Evolutionary conservation across 345 rosid species (phyloP).

Genomic region (Dovyalis caffra): DNA sequence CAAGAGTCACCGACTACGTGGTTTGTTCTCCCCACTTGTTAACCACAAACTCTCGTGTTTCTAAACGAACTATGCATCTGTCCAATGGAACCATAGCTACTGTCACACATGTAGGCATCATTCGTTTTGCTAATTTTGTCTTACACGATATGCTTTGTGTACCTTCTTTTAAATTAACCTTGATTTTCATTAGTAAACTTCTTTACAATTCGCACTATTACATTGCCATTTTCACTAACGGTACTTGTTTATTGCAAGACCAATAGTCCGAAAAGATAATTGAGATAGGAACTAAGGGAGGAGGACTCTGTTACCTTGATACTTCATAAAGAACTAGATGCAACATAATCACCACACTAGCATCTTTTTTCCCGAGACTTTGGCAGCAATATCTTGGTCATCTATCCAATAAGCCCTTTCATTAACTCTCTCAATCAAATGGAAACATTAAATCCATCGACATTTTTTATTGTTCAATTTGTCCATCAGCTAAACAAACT

Average conservation of each 20-base stretch:
- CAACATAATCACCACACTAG: background rate
- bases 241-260: no score
- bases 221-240: background rate
- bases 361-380: background rate
- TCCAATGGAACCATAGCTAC: background rate
- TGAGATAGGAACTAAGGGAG: background rate
- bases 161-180: background rate
- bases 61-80: background rate
- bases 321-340: background rate
- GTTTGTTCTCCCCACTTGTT: no score
- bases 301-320: background rate
- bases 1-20: no score
- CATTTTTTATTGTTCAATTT: background rate
- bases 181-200: background rate
- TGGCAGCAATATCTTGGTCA: conserved; percentile 2
- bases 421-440: background rate
- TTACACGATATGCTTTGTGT: conserved; percentile 6
- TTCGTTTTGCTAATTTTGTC: background rate
- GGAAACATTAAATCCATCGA: background rate
- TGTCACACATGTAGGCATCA: conserved; percentile 2
- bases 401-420: background rate
- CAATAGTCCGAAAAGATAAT: background rate
- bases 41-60: no score
- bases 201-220: background rate
- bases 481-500: conserved; percentile 1